A percentile compares a stretch with the other conserved stretches of the same genome.
Evolutionary conservation across 371 early-diverging fungal genomes (phyloP).

Genomic region (Funneliformis caledonium): DNA sequence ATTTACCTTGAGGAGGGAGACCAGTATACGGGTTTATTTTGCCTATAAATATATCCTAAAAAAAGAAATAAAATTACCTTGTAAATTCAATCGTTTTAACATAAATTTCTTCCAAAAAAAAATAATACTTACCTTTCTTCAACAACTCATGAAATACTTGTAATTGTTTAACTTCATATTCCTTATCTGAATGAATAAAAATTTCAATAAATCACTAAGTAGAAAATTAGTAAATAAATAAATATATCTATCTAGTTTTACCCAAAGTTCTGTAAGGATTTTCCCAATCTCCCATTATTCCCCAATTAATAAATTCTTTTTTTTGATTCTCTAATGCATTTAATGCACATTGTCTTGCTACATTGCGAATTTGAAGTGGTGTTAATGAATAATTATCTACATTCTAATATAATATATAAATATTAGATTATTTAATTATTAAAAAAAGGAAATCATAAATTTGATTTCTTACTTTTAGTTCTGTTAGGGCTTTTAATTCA

Average conservation of each 20-base stretch:
- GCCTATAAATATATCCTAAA: constrained; percentile 70
- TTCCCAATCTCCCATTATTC: constrained; percentile 87
- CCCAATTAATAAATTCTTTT: constrained; percentile 71
- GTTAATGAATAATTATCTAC: constrained; percentile 45
- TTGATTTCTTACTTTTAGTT: constrained; percentile 52
- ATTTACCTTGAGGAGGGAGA: constrained; percentile 77
- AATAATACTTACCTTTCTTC: constrained; percentile 53
- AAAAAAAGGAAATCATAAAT: constrained; percentile 7
- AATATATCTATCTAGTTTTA: constrained; percentile 36
- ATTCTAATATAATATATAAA: background rate
- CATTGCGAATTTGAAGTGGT: constrained; percentile 68
- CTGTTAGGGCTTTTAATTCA: constrained; percentile 87
- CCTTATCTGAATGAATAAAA: constrained; percentile 52
- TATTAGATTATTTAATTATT: background rate
- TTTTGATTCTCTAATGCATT: constrained; percentile 72
- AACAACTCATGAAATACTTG: constrained; percentile 80
- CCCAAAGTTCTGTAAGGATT: constrained; percentile 79
- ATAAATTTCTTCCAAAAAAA: background rate
- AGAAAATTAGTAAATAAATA: background rate
- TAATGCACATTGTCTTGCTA: constrained; percentile 73
- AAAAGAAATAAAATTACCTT: background rate
- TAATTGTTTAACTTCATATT: constrained; percentile 82
- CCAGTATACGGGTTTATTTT: constrained; percentile 90
- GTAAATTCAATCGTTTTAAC: too few relatives aligned
- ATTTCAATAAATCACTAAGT: background rate